Evolutionary conservation across 2,329 filamentous ascomycete genomes (phyloP), one percentile per base, ranked within the genome.

Genomic region (Leptographium radiaticola): DNA sequence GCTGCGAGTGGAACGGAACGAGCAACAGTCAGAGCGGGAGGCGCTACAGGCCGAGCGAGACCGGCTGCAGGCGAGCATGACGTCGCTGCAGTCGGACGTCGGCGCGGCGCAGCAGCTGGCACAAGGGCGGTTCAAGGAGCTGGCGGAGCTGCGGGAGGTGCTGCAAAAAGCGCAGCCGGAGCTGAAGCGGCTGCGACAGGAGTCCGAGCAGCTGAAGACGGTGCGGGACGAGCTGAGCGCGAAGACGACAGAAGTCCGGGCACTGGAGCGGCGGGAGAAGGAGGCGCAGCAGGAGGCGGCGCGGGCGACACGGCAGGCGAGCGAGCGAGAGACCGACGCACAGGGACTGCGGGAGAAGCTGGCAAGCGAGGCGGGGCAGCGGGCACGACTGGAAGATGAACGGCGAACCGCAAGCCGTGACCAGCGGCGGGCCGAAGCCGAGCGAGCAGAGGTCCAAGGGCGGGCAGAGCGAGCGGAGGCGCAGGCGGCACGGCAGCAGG

Each of bases 141-240:
- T 96, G 2, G 84, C 83, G 0, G 87, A 95, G 33, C 72, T 95
- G 47, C 79, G 84, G 20, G 86, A 91, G 57, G 75, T 90, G 2
- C 68, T 96, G 34, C 84, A 89, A 59, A 94, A 93, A 65, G 79
- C 86, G 0, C 90, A 96, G 63, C 86, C 89, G 0, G 91, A 98
- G 67, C 72, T 97, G 30, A 86, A 84, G 65, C 83, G 73, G 46
- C 74, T 97, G 20, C 81, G 88, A 9, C 81, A 84, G 49, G 90
- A 97, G 61, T 83, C 87, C 34, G 78, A 80, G 0, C 78, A 83
- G 43, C 74, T 97, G 38, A 90, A 89, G 66, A 74, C 73, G 0
- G 76, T 80, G 4, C 91, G 86, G 63, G 85, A 90, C 48, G 87
- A 94, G 57, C 75, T 96, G 2, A 73, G 77, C 1, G 63, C 66